These are phyloP conservation scores for Trichoderma brevicompactum DNA, from an alignment of 2,329 filamentous ascomycete genomes.

Conservation along the genomic window DNA sequence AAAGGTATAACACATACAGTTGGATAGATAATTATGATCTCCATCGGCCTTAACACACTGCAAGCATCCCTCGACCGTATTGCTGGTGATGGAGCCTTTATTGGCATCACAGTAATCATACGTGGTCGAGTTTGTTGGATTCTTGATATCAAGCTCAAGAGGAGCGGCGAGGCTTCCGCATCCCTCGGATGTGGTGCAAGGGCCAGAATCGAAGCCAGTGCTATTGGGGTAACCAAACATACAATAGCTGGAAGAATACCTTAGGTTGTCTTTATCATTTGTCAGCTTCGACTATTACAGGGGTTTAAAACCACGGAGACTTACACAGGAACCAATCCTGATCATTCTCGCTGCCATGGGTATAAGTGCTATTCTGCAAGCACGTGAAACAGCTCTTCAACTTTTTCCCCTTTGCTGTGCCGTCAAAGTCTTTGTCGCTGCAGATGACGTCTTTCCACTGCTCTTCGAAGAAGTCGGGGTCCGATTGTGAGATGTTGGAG, in stretches of 20 bases:
- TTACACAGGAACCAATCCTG: conserved; percentile 62
- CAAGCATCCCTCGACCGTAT: conserved; percentile 47
- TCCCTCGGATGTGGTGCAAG: conserved; percentile 56
- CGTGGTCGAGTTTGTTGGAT: conserved; percentile 40
- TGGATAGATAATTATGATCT: conserved; percentile 51
- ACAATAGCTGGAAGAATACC: conserved; percentile 58
- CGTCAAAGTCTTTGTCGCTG: conserved; percentile 49
- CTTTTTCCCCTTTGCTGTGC: conserved; percentile 47
- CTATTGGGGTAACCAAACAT: conserved; percentile 58
- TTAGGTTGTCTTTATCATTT: conserved; percentile 53
- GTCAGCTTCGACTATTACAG: background rate
- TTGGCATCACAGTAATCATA: conserved; percentile 55
- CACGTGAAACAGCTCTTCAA: conserved; percentile 57
- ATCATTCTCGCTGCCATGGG: conserved; percentile 54
- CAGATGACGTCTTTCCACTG: conserved; percentile 53
- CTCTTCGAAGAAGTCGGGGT: conserved; percentile 53
- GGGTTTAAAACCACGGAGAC: conserved; percentile 34
- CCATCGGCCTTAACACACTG: conserved; percentile 52
- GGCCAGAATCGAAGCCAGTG: conserved; percentile 49
- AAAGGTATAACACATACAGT: conserved; percentile 48
- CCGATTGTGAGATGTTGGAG: conserved; percentile 47
- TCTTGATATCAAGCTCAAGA: conserved; percentile 47
- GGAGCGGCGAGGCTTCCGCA: conserved; percentile 52
- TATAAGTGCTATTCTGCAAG: conserved; percentile 56
- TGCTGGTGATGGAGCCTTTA: conserved; percentile 41